Conservation (phyloP, 148 eudicot genomes). For the Salicornia ramosissima region DNA sequence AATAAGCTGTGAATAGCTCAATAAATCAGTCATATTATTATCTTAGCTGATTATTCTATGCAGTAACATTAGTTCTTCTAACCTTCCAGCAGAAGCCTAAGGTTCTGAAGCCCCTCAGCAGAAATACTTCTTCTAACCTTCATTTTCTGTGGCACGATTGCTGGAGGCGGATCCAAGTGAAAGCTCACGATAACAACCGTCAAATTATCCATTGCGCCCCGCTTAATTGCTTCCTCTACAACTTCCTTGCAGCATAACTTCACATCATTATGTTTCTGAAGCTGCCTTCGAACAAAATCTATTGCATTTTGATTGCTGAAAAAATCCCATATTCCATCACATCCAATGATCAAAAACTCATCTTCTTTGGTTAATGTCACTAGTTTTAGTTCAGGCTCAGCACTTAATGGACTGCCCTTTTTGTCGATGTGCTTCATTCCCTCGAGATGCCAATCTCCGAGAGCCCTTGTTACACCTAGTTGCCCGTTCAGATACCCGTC, state of each 20-base stretch:
- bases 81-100: slow-evolving; percentile 46
- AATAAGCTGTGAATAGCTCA: slow-evolving; percentile 9
- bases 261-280: slow-evolving; percentile 68
- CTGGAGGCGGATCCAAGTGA: slow-evolving; percentile 66
- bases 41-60: slow-evolving; percentile 1
- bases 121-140: slow-evolving; percentile 67
- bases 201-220: slow-evolving; percentile 63
- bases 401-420: slow-evolving; percentile 63
- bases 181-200: slow-evolving; percentile 81
- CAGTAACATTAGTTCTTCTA: slow-evolving; percentile 20
- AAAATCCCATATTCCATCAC: slow-evolving; percentile 90
- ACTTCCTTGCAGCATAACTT: slow-evolving; percentile 68
- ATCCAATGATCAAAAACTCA: slow-evolving; percentile 74
- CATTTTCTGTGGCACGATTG: slow-evolving; percentile 40
- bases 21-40: slow-evolving; percentile 15
- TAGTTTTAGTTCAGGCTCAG: slow-evolving; percentile 78
- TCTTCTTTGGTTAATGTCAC: slow-evolving; percentile 66
- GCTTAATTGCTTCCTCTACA: slow-evolving; percentile 66
- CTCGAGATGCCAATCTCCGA: slow-evolving; percentile 86
- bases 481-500: slow-evolving; percentile 88
- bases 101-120: slow-evolving; percentile 72
- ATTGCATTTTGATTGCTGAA: slow-evolving; percentile 90
- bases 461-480: slow-evolving; percentile 77
- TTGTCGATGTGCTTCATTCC: slow-evolving; percentile 57
- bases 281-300: slow-evolving; percentile 68